Evolutionary conservation across 2,329 filamentous ascomycete species (phyloP).

Genomic region (Claviceps africana): DNA sequence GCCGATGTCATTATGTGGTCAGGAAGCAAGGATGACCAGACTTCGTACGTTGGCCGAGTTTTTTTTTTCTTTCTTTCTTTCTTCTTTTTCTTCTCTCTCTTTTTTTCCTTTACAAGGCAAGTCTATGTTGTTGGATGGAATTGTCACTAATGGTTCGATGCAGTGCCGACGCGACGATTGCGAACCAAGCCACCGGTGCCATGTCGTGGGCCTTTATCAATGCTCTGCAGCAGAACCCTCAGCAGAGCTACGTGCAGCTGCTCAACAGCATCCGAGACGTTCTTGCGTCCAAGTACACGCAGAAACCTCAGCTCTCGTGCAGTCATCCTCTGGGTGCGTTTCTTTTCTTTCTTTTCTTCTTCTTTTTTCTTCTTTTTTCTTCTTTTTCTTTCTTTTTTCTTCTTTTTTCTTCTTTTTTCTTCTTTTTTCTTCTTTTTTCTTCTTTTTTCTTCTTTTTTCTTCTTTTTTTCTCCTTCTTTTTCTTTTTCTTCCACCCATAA

Average conservation of each 20-base stretch:
- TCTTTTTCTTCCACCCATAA: too few relatives aligned
- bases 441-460: too few relatives aligned
- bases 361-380: too few relatives aligned
- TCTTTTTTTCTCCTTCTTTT: too few relatives aligned
- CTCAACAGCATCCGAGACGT: conserved; percentile 92
- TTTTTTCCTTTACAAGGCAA: too few relatives aligned
- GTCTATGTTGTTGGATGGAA: too few relatives aligned
- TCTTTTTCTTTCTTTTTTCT: too few relatives aligned
- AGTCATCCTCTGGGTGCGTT: conserved; percentile 84
- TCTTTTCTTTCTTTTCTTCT: too few relatives aligned
- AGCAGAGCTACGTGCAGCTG: conserved; percentile 91
- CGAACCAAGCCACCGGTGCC: conserved; percentile 79
- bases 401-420: too few relatives aligned
- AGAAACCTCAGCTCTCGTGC: conserved; percentile 92
- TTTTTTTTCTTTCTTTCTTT: conserved; percentile 7
- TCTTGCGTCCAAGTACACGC: conserved; percentile 70
- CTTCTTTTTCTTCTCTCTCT: too few relatives aligned
- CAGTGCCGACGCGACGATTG: conserved; percentile 82
- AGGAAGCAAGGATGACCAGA: conserved; percentile 90
- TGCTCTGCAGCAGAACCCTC: conserved; percentile 78
- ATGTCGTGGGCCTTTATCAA: conserved; percentile 98
- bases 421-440: too few relatives aligned
- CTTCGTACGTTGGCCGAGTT: too few relatives aligned
- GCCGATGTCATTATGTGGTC: conserved; percentile 98
- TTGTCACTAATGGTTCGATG: conserved; percentile 6